Base-by-base conservation (phyloP, 2,329 filamentous ascomycete genomes). In the Penicillium sp. region DNA sequence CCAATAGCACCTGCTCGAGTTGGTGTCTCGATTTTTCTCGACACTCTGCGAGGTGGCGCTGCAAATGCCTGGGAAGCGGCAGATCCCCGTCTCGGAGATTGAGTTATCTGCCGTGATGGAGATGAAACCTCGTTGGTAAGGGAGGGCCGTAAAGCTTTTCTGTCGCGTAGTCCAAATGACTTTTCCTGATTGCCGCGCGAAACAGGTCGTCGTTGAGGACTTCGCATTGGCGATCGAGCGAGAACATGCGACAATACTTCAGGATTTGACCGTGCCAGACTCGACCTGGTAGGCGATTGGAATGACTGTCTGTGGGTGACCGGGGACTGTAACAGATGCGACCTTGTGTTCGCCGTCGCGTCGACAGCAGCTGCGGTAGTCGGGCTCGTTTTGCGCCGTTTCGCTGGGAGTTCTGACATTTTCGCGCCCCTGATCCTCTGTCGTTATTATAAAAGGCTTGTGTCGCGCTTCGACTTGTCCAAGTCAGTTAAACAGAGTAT, bases 221-320 rank as follows among this genome's bases (percentile, higher is more conserved):
- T 73, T 70, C 59, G 71, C 58, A 43, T 72, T 65, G 63, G 74
- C 63, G 63, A 72, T 66, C 56, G 74, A 73, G 64, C 74, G 63
- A 65, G 74, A 68, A 66, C 66, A 61, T 79, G 75, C 56, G 78
- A 73, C 33, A 86, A 70, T 6, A 86, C 75, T 11, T 84, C 79
- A 0, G 85, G 83, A 59, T 87, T 82, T 48, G 82, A 80, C 61
- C 82, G 81, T 57, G 84, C 77, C 14, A 88, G 71, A 63, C 84
- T 89, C 12, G 85, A 79, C 66, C 79, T 83, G 0, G 85, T 88
- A 0, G 87, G 85, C n/a, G 85, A 87, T 54, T 82, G 82, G 65
- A 85, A 88, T 0, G 85, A 87, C 0, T 82, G 79, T 1, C 79
- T 78, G 47, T 67, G 64, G 7, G 68, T 61, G 40, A 70, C 68